A percentile compares a stretch with the other conserved stretches of the same genome.
These are phyloP conservation scores for Artemisia annua DNA, from an alignment of 129 eudicot species.

Conservation along the genomic window DNA sequence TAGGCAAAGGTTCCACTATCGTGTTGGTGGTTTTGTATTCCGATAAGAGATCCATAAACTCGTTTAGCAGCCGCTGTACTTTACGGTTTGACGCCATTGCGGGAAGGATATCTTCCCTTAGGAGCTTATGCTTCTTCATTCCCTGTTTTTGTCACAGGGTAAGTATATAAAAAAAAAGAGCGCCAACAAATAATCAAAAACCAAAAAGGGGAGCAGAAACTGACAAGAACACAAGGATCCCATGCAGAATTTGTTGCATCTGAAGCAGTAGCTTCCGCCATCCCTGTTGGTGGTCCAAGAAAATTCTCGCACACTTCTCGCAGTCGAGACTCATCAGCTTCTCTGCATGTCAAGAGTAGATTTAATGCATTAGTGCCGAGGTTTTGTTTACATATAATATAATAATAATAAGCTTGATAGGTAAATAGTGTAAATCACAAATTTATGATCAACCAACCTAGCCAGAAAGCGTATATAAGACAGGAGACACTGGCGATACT, in stretches of 20 bases:
- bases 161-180: neutral
- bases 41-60: constrained; percentile 88
- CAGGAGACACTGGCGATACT: constrained; percentile 89
- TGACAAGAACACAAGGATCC: constrained; percentile 93
- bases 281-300: constrained; percentile 97
- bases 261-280: constrained; percentile 57
- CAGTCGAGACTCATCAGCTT: constrained; percentile 88
- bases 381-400: neutral
- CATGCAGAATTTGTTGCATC: constrained; percentile 56
- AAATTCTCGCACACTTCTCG: constrained; percentile 95
- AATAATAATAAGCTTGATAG: neutral
- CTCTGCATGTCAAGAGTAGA: constrained; percentile 43
- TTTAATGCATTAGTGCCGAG: neutral
- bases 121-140: constrained; percentile 81
- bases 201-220: constrained; percentile 17
- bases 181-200: neutral
- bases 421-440: neutral
- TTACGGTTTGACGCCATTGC: constrained; percentile 98
- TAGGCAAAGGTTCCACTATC: constrained; percentile 20
- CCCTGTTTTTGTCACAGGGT: constrained; percentile 50
- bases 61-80: constrained; percentile 88
- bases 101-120: constrained; percentile 94
- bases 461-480: constrained; percentile 89
- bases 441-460: constrained; percentile 48
- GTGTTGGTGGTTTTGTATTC: constrained; percentile 54